Percentiles rank a stretch among this genome's conserved stretches.
Conservation (phyloP, 768 basidiomycete species). For the Tricholoma terreum region DNA sequence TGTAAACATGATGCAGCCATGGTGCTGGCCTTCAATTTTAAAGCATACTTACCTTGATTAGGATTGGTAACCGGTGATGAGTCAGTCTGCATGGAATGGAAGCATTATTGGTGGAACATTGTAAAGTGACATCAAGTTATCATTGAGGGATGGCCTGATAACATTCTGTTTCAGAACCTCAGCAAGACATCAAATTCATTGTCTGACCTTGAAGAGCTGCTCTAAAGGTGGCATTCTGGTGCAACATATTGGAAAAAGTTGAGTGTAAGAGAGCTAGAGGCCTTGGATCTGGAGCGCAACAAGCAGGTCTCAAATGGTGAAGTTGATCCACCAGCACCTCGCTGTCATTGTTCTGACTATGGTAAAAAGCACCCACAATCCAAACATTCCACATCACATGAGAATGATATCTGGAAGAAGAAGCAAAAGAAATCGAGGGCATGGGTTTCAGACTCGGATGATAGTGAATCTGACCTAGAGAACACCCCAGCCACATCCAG, state of each 20-base stretch:
- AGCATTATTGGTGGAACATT: slow-evolving; percentile 10
- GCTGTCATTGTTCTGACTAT: slow-evolving; percentile 2
- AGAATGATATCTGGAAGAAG: too few species aligned
- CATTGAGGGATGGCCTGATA: slow-evolving; percentile 10
- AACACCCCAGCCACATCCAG: too few species aligned
- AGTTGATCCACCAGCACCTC: not conserved
- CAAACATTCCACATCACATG: too few species aligned
- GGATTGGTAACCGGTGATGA: not conserved
- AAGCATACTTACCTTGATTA: not conserved
- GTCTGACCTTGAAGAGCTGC: slow-evolving; percentile 2
- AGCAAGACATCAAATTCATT: slow-evolving; percentile 1
- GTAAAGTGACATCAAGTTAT: slow-evolving; percentile 5
- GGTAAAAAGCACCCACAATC: slow-evolving; percentile 1
- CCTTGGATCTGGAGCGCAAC: not conserved
- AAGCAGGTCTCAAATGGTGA: not conserved
- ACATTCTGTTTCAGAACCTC: slow-evolving; percentile 7
- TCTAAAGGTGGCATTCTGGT: not conserved
- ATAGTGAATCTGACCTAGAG: too few species aligned
- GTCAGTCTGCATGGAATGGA: slow-evolving; percentile 8
- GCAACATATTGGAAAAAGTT: not conserved
- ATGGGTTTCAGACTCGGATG: too few species aligned
- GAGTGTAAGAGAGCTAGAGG: not conserved
- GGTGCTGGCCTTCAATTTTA: not conserved
- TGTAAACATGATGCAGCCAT: not conserved
- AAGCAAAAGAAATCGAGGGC: too few species aligned